Conservation (phyloP, 305 asterid species). For the Petunia hybrid region DNA sequence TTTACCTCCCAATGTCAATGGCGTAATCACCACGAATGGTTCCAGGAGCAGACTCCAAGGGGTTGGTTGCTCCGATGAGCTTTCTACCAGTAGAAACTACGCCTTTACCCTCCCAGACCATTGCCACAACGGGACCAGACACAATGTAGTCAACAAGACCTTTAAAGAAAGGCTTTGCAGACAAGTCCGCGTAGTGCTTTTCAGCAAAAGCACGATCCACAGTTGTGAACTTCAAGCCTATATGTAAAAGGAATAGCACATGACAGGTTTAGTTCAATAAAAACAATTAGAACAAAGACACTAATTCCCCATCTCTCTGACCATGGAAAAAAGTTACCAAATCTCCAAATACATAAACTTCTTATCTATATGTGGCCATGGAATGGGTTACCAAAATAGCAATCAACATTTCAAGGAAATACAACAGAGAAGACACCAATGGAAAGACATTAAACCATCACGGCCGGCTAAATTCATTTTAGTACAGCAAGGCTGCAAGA, state of each 20-base stretch:
- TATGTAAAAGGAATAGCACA: background rate
- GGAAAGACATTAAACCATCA: too few species aligned
- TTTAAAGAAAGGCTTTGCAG: slow-evolving; percentile 72
- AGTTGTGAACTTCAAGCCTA: slow-evolving; percentile 72
- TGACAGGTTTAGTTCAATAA: too few species aligned
- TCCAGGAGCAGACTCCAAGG: slow-evolving; percentile 83
- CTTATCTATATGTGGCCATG: too few species aligned
- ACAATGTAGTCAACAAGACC: slow-evolving; percentile 78
- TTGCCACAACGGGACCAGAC: slow-evolving; percentile 81
- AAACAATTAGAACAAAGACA: too few species aligned
- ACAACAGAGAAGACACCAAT: too few species aligned
- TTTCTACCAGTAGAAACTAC: slow-evolving; percentile 76
- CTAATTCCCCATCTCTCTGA: too few species aligned
- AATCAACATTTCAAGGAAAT: too few species aligned
- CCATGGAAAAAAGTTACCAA: too few species aligned
- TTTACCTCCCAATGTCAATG: slow-evolving; percentile 81
- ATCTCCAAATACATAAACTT: too few species aligned
- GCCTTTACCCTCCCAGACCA: slow-evolving; percentile 89
- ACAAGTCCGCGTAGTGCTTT: slow-evolving; percentile 73
- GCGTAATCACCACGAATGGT: slow-evolving; percentile 86
- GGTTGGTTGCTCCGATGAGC: slow-evolving; percentile 86
- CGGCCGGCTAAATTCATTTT: too few species aligned
- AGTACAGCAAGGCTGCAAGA: too few species aligned
- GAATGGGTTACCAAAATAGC: too few species aligned
- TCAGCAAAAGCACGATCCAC: slow-evolving; percentile 80